Evolutionary conservation across 768 basidiomycete species (phyloP), one percentile per base, ranked within the genome.

Genomic region (Pleurotus salmoneostramineus): DNA sequence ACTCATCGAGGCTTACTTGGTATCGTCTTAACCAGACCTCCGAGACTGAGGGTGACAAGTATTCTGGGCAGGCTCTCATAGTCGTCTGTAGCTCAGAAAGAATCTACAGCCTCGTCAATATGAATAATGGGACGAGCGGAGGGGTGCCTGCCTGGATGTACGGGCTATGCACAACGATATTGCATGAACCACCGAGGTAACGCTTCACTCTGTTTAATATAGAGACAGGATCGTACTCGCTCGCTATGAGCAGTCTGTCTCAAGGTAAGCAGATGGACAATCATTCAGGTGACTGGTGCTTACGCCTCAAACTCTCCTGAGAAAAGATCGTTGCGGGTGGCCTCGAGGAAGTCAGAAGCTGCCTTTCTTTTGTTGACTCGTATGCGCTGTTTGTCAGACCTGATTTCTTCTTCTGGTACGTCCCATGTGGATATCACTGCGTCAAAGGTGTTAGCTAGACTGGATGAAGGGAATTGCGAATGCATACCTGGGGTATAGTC

Each of bases 1-100:
- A n/a, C 37, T 40, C 8, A 40, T 15, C 44, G 15, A 6, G 14
- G 44, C 44, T 17, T 59, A 84, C 84, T 69, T 98, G 96, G 74
- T 98, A 99, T 61, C 84, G 82, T 32, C 96, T 84, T 43, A 93
- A 71, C 89, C 91, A 98, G 8, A 84, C 78, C 71, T 98, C 96
- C 2, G 91, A 89, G 33, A 98, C 74, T 12, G 80, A 85, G 6
- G 93, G 88, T 34, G 84, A 86, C 8, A 98, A 76, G 70, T 84
- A 95, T 60, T 79, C 72, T 6, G 89, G 84, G 42, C 80, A 66
- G 27, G 79, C 72, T 48, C 91, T 84, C 64, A 98, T 71, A 61
- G 82, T 85, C 34, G 77, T 76, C 66, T 96, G 89, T 4, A 91
- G 76, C 37, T 93, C 85, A 5, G 89, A 77, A n/a, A 98, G 76